Base-by-base conservation (phyloP, 2,329 filamentous ascomycete species). In the Rosellinia necatrix region DNA sequence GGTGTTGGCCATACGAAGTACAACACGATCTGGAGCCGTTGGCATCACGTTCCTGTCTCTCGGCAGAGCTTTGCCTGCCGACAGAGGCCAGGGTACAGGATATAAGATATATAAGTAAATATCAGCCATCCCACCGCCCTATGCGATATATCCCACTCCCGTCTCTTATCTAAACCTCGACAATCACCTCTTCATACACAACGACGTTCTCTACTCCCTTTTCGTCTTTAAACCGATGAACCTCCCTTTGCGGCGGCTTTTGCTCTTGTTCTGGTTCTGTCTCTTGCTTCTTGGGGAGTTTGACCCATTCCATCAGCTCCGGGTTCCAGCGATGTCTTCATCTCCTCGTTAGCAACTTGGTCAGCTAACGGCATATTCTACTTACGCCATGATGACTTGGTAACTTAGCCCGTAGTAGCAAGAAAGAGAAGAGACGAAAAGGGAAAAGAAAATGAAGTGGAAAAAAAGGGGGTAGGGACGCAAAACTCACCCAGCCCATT, bases 241-340 rank as follows among this genome's bases (percentile, higher is more conserved):
- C 40, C 52, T 54, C 35, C 43, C 47, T 19, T 52, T 52, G 21
- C 44, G 42, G 37, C 15, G 35, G 22, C 13, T 35, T 44, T 17
- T 40, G 10, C 6, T 21, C 35, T 66, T 53, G 32, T 64, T 52
- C 7, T 32, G 49, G 15, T 46, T 22, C 21, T n/a, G n/a, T n/a
- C n/a, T n/a, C n/a, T n/a, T n/a, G n/a, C n/a, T 69, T 56, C 53
- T 47, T 34, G n/a, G 71, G 61, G 51, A 68, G 71, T 66, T 78
- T 81, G 32, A 85, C 69, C 86, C 86, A 89, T 63, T 84, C 78
- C 66, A 83, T 85, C 40, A 75, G 70, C 21, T 81, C 76, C 3
- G 80, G 73, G 40, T 82, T 72, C 85, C 86, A 89, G 29, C 70
- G 72, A 68, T 89, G 86, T 19, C 86, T 88, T 54, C n/a, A 27